A percentile compares a stretch with the other conserved stretches of the same genome.
Evolutionary conservation across 2,329 filamentous ascomycete genomes (phyloP).

Genomic region (Chaetomium sp.): DNA sequence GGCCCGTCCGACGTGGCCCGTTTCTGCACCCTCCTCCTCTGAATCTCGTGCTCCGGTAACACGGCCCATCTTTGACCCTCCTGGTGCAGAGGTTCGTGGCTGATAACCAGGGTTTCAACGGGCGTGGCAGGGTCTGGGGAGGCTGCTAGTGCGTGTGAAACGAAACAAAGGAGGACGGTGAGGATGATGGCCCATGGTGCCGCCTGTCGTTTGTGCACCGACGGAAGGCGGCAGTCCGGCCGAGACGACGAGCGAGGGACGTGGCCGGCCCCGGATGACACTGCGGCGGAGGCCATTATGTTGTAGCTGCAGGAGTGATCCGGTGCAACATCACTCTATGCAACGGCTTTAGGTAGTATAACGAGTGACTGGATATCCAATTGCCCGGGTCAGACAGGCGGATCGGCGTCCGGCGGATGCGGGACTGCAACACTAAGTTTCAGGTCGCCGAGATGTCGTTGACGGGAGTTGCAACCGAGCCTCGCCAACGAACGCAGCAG

Average conservation of each 20-base stretch:
- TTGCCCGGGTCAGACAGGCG: conserved; percentile 31
- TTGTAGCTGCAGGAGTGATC: conserved; percentile 33
- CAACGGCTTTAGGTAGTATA: conserved; percentile 24
- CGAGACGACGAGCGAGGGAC: conserved; percentile 6
- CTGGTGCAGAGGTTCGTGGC: conserved; percentile 42
- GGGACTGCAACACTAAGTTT: conserved; percentile 6
- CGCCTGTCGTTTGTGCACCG: conserved; percentile 26
- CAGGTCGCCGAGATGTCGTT: conserved; percentile 16
- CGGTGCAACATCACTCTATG: conserved; percentile 36
- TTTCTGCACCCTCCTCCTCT: conserved; percentile 33
- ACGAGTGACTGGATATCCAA: conserved; percentile 33
- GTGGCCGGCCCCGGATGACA: conserved; percentile 9
- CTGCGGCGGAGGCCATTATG: conserved; percentile 36
- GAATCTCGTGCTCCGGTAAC: conserved; percentile 41
- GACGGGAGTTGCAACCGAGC: conserved; percentile 8
- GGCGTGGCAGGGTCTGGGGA: conserved; percentile 34
- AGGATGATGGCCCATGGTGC: conserved; percentile 37
- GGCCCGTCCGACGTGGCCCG: conserved; percentile 20
- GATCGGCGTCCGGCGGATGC: conserved; percentile 27
- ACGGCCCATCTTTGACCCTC: conserved; percentile 43
- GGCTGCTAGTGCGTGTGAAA: conserved; percentile 36
- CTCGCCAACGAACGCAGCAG: neutral
- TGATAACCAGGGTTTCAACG: conserved; percentile 42
- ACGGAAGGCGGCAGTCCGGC: conserved; percentile 21
- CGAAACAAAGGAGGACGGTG: conserved; percentile 32